A percentile compares a stretch with the other conserved stretches of the same genome.
phyloP scores from a whole-genome alignment of 1,139 yeast genomes.

The Suhomyces panamericanus region DNA sequence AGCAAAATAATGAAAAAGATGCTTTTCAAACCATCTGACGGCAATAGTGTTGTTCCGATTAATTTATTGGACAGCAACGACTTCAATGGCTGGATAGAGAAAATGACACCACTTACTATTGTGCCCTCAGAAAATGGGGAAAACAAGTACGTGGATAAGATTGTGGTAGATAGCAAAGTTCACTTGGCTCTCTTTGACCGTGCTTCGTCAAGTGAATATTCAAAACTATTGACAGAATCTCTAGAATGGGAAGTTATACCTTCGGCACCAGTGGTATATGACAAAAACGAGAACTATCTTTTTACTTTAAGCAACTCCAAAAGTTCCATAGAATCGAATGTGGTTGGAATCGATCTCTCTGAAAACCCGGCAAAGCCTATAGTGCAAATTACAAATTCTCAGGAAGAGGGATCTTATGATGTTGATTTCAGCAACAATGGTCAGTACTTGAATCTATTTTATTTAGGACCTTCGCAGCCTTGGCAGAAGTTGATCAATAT shows the following conservation, averaged over 20 bases:
- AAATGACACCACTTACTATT: conserved; percentile 34
- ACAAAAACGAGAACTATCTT: conserved; percentile 49
- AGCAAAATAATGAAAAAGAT: conserved; percentile 62
- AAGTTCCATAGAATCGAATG: conserved; percentile 56
- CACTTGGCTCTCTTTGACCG: conserved; percentile 70
- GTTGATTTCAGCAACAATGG: conserved; percentile 54
- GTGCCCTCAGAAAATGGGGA: conserved; percentile 28
- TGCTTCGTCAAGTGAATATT: conserved; percentile 45
- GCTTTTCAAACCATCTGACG: conserved; percentile 44
- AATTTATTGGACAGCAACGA: conserved; percentile 39
- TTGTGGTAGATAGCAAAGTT: conserved; percentile 61
- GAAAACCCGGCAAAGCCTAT: conserved; percentile 11
- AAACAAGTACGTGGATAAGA: conserved; percentile 71
- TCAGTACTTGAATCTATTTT: conserved; percentile 52
- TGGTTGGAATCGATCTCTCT: conserved; percentile 28
- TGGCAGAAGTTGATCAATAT: conserved; percentile 57
- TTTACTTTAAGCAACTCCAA: conserved; percentile 65
- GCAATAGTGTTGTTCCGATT: conserved; percentile 17
- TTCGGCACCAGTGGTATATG: conserved; percentile 56
- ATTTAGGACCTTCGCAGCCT: conserved; percentile 68
- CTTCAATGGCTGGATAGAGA: conserved; percentile 60
- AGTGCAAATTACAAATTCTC: conserved; percentile 23
- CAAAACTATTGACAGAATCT: conserved; percentile 48
- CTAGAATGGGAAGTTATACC: conserved; percentile 71
- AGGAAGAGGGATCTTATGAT: conserved; percentile 32